These are phyloP conservation scores for Arxiozyma bovina DNA, from an alignment of 1,139 yeast species.

Conservation along the genomic window DNA sequence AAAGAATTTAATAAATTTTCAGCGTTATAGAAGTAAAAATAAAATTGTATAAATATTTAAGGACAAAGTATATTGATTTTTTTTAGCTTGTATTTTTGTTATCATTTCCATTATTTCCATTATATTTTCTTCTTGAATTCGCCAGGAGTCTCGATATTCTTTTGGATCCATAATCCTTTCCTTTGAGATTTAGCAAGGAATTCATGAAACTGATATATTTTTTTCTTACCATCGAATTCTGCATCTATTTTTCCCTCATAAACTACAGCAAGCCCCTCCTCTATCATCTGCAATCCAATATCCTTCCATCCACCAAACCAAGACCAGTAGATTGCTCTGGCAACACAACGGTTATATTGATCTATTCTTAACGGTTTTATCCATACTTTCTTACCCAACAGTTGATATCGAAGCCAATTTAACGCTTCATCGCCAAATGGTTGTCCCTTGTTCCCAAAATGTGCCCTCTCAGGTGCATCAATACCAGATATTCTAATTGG, in stretches of 20 bases:
- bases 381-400: slow-evolving; percentile 58
- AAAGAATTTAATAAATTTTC: not conserved
- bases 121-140: slow-evolving; percentile 47
- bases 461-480: slow-evolving; percentile 97
- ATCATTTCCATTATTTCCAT: not conserved
- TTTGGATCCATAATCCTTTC: slow-evolving; percentile 65
- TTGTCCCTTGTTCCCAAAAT: slow-evolving; percentile 91
- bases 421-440: slow-evolving; percentile 81
- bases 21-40: too few species aligned
- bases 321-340: slow-evolving; percentile 58
- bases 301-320: slow-evolving; percentile 63
- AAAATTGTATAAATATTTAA: too few species aligned
- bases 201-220: slow-evolving; percentile 51
- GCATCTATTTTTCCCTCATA: slow-evolving; percentile 78
- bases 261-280: slow-evolving; percentile 73
- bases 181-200: slow-evolving; percentile 45
- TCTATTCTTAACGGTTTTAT: slow-evolving; percentile 75
- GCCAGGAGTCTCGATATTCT: slow-evolving; percentile 65
- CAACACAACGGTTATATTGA: slow-evolving; percentile 85
- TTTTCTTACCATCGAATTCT: slow-evolving; percentile 74
- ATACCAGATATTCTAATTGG: slow-evolving; percentile 77
- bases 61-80: not conserved
- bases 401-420: slow-evolving; percentile 56
- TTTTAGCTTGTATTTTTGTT: too few species aligned
- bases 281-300: slow-evolving; percentile 79